Evolutionary conservation across 768 basidiomycete species (phyloP).

Genomic region (Russula sp.): DNA sequence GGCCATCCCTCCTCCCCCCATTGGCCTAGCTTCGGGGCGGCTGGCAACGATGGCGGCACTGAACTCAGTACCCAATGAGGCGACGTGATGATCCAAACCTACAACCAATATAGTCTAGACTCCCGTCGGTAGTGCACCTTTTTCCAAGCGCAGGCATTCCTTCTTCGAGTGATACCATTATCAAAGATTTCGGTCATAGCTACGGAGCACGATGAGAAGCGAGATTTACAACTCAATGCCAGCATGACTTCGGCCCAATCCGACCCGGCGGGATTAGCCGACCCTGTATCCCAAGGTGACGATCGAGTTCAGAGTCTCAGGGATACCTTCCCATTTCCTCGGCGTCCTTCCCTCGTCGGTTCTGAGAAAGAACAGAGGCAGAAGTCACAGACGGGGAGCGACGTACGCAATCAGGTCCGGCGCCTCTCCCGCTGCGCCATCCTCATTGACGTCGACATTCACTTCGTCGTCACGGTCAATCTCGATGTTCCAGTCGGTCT

Average conservation of each 20-base stretch:
- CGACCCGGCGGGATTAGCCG: slow-evolving; percentile 50
- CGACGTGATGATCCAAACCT: slow-evolving; percentile 26
- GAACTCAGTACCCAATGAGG: slow-evolving; percentile 13
- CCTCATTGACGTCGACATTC: slow-evolving; percentile 41
- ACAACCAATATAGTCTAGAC: slow-evolving; percentile 70
- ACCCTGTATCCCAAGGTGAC: slow-evolving; percentile 52
- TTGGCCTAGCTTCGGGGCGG: too few relatives aligned
- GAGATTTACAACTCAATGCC: slow-evolving; percentile 44
- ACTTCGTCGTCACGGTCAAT: slow-evolving; percentile 44
- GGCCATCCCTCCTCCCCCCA: too few relatives aligned
- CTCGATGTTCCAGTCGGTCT: slow-evolving; percentile 81
- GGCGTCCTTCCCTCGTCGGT: slow-evolving; percentile 35
- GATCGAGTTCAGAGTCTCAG: slow-evolving; percentile 60
- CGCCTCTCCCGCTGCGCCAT: slow-evolving; percentile 23
- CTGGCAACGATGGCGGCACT: not conserved
- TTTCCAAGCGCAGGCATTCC: slow-evolving; percentile 67
- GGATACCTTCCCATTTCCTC: slow-evolving; percentile 30
- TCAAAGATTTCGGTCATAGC: slow-evolving; percentile 25
- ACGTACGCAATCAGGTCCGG: slow-evolving; percentile 26
- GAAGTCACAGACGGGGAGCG: slow-evolving; percentile 7
- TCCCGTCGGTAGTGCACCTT: slow-evolving; percentile 65
- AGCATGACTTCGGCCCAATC: slow-evolving; percentile 61
- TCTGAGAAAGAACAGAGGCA: slow-evolving; percentile 17
- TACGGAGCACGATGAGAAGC: not conserved
- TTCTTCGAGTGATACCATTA: slow-evolving; percentile 79